A percentile compares a stretch with the other conserved stretches of the same genome.
These are phyloP conservation scores for Nigrospora sphaerica DNA, from an alignment of 2,329 filamentous ascomycete species.

Conservation along the genomic window DNA sequence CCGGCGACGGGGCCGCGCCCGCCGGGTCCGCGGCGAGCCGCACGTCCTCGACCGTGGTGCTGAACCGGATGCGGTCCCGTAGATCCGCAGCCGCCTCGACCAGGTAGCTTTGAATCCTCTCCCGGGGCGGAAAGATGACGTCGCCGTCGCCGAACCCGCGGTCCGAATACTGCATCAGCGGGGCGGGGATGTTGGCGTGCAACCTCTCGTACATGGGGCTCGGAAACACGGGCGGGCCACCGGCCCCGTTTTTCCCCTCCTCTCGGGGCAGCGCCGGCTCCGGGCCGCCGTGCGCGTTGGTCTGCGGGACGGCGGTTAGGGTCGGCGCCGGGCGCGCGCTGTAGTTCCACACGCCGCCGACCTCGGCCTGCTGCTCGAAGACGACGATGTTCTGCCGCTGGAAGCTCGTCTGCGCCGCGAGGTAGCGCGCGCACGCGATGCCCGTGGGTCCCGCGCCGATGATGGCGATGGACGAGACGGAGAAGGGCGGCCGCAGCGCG, in stretches of 20 bases:
- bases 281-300: constrained; percentile 52
- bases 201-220: constrained; percentile 77
- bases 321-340: constrained; percentile 37
- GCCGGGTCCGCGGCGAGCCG: constrained; percentile 17
- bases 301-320: constrained; percentile 52
- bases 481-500: constrained; percentile 24
- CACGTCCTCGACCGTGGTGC: constrained; percentile 57
- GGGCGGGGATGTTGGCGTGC: constrained; percentile 80
- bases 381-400: constrained; percentile 56
- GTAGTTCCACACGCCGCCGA: constrained; percentile 87
- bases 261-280: constrained; percentile 49
- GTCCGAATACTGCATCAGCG: constrained; percentile 75
- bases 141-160: constrained; percentile 54
- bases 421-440: constrained; percentile 72
- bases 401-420: constrained; percentile 62
- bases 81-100: constrained; percentile 64
- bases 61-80: constrained; percentile 59
- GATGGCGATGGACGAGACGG: constrained; percentile 60
- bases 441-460: constrained; percentile 80
- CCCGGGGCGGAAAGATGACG: constrained; percentile 68
- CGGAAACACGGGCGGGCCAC: constrained; percentile 54
- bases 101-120: constrained; percentile 68
- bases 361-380: constrained; percentile 71
- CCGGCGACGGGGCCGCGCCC: not conserved
- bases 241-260: constrained; percentile 6